A percentile compares a stretch with the other conserved stretches of the same genome.
These are phyloP conservation scores for Dissophora ornata DNA, from an alignment of 192 early-diverging fungal genomes.

Conservation along the genomic window DNA sequence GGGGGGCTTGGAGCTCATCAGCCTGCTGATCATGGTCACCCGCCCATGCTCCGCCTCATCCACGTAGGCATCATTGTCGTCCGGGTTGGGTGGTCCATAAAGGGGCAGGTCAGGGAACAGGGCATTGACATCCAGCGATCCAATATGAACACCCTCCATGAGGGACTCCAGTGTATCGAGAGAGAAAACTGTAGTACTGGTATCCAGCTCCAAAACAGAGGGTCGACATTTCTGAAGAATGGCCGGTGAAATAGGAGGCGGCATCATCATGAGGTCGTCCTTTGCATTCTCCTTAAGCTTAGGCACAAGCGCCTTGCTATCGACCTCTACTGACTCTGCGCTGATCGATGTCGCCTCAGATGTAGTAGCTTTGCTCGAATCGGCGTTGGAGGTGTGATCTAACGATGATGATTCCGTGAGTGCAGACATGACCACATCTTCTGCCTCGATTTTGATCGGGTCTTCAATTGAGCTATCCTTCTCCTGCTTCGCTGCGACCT, in stretches of 20 bases:
- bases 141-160: slow-evolving; percentile 41
- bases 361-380: not conserved
- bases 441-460: slow-evolving; percentile 34
- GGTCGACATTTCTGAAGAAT: slow-evolving; percentile 55
- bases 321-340: slow-evolving; percentile 9
- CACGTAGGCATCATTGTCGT: slow-evolving; percentile 64
- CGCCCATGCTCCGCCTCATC: slow-evolving; percentile 66
- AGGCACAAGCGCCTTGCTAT: slow-evolving; percentile 32
- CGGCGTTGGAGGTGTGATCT: not conserved
- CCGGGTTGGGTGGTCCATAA: slow-evolving; percentile 65
- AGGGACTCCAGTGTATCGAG: slow-evolving; percentile 46
- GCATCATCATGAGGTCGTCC: slow-evolving; percentile 55
- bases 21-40: slow-evolving; percentile 55
- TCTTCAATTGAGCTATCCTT: slow-evolving; percentile 25
- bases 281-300: slow-evolving; percentile 47
- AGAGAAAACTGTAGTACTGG: slow-evolving; percentile 45
- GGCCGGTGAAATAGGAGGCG: slow-evolving; percentile 55
- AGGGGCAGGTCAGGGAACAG: slow-evolving; percentile 61
- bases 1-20: slow-evolving; percentile 43
- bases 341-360: not conserved
- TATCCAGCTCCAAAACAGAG: slow-evolving; percentile 48
- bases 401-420: slow-evolving; percentile 3
- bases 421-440: slow-evolving; percentile 21
- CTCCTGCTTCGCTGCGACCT: slow-evolving; percentile 31
- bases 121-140: slow-evolving; percentile 52